Percentiles rank a stretch among this genome's conserved stretches.
These are phyloP conservation scores for Aschersonia sp. DNA, from an alignment of 2,329 filamentous ascomycete species.

Conservation along the genomic window DNA sequence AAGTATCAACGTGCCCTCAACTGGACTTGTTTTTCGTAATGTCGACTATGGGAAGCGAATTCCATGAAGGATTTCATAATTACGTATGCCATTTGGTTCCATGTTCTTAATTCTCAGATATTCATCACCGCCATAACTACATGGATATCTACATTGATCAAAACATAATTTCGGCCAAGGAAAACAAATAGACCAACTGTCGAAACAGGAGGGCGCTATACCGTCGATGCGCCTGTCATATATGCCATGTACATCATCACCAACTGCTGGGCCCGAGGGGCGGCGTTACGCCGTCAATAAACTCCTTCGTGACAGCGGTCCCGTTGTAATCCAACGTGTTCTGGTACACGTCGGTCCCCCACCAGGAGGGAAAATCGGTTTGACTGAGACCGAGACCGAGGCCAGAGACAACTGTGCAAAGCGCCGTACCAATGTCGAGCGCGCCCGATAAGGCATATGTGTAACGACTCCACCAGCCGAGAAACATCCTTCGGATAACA, in stretches of 20 bases:
- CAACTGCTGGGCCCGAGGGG: constrained; percentile 14
- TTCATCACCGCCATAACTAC: too few species aligned
- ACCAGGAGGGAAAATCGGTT: constrained; percentile 32
- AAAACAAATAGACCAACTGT: neutral
- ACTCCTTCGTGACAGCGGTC: constrained; percentile 13
- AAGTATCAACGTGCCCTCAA: too few species aligned
- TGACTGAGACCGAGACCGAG: constrained; percentile 31
- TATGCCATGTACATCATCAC: constrained; percentile 4
- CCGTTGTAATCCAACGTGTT: constrained; percentile 16
- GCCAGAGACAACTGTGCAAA: constrained; percentile 39
- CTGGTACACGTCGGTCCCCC: constrained; percentile 19
- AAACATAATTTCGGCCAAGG: too few species aligned
- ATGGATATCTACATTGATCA: too few species aligned
- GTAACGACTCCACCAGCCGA: constrained; percentile 42
- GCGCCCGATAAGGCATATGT: constrained; percentile 46
- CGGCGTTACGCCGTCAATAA: constrained; percentile 11
- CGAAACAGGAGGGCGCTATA: neutral
- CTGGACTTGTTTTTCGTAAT: too few species aligned
- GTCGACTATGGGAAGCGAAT: too few species aligned
- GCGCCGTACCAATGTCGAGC: constrained; percentile 41
- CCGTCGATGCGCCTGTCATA: too few species aligned
- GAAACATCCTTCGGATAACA: constrained; percentile 30
- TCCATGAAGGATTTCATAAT: too few species aligned
- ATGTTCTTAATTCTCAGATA: too few species aligned
- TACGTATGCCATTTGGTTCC: too few species aligned